Evolutionary conservation across 2,329 filamentous ascomycete genomes (phyloP), one percentile per base, ranked within the genome.

Genomic region (Penicillium sclerotiorum): DNA sequence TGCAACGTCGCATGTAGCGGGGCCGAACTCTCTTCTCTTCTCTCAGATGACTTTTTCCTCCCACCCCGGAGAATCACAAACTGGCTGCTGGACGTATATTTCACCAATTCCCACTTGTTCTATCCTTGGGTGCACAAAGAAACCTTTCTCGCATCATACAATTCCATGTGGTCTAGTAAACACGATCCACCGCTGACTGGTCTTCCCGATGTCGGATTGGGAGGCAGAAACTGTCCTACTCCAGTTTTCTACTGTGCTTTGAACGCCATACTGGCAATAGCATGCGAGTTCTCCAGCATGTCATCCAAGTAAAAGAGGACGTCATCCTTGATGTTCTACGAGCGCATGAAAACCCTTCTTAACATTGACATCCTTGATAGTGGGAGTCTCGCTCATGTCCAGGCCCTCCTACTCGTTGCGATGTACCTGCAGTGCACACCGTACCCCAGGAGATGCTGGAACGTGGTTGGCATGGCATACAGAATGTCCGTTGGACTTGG

Each of bases 201-300:
- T 12, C 25, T 28, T 7, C 7, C 7, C 7, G 25, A 28, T 28
- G 7, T 7, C 7, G 7, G 7, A 7, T 7, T 7, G 7, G 7
- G 7, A 12, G 25, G 25, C 25, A 7, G 12, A 12, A 28, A 28
- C 12, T n/a, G n/a, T n/a, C n/a, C n/a, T n/a, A 7, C 66, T 1
- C 65, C 68, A 4, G 63, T 72, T 8, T 75, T 76, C 44, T 65
- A 72, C 46, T 69, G 60, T 33, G 68, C 72, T 0, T 58, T 77
- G 33, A 76, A 76, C 46, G 56, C 60, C 12, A 67, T 76, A 7
- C 73, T 77, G 20, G 69, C 73, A 0, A 61, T 77, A 2, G 72
- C 66, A 1, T 69, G 66, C 27, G 63, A 69, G 12, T 73, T 72
- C 45, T 62, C 68, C 1, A 61, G 68, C 38, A 50, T 67, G n/a